A percentile compares a stretch with the other conserved stretches of the same genome.
phyloP scores from a whole-genome alignment of 495 filamentous ascomycete species.

The Aspergillus sclerotioniger region DNA sequence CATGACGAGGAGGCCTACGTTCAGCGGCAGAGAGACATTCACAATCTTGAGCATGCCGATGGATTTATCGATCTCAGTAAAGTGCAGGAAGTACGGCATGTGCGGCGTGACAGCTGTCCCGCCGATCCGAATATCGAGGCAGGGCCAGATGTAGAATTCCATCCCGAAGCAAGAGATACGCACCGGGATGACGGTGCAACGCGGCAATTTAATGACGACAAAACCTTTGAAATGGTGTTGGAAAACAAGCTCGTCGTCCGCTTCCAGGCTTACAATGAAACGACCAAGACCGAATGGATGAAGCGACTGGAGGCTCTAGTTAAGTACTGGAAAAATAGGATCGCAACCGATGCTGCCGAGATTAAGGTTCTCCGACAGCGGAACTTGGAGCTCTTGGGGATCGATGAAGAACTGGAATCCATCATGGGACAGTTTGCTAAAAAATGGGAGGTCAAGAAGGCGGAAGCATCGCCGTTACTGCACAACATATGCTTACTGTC shows the following conservation, averaged over 20 bases:
- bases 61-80: slow-evolving; percentile 66
- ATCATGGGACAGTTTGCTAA: slow-evolving; percentile 64
- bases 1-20: slow-evolving; percentile 62
- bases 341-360: slow-evolving; percentile 53
- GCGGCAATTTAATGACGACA: slow-evolving; percentile 53
- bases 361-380: slow-evolving; percentile 53
- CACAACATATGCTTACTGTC: slow-evolving; percentile 70
- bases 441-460: slow-evolving; percentile 72
- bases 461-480: slow-evolving; percentile 61
- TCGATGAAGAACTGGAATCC: slow-evolving; percentile 71
- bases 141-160: slow-evolving; percentile 51
- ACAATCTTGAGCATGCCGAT: slow-evolving; percentile 59
- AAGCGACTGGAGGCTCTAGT: slow-evolving; percentile 56
- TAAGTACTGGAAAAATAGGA: slow-evolving; percentile 65
- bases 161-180: slow-evolving; percentile 45
- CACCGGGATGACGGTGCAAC: slow-evolving; percentile 53
- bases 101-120: slow-evolving; percentile 48
- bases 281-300: slow-evolving; percentile 64
- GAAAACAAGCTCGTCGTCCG: slow-evolving; percentile 63
- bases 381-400: slow-evolving; percentile 63
- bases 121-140: slow-evolving; percentile 49
- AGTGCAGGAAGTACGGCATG: slow-evolving; percentile 55
- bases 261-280: slow-evolving; percentile 61
- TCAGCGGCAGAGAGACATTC: slow-evolving; percentile 58
- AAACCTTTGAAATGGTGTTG: slow-evolving; percentile 62